phyloP scores from a whole-genome alignment of 176 grass and related monocot species.

The Chloris gayana region DNA sequence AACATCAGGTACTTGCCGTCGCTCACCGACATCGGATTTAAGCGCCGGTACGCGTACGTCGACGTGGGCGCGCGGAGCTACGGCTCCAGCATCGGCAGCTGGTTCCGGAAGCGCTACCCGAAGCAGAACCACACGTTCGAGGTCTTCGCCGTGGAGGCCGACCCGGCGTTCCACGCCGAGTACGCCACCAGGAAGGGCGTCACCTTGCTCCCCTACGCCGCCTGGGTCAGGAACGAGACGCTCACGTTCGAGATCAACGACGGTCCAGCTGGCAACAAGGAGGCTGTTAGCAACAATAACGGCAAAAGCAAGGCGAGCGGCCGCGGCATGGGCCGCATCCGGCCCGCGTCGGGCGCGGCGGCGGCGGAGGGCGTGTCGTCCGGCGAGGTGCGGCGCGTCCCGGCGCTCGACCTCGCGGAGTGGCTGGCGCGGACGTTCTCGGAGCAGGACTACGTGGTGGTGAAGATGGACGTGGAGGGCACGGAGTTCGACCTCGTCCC shows the following conservation, averaged over 20 bases:
- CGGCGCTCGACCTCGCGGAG: slow-evolving; percentile 67
- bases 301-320: slow-evolving; percentile 12
- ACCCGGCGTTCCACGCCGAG: slow-evolving; percentile 64
- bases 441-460: slow-evolving; percentile 72
- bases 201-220: slow-evolving; percentile 66
- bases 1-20: slow-evolving; percentile 70
- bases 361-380: slow-evolving; percentile 7
- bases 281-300: not conserved
- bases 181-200: slow-evolving; percentile 65
- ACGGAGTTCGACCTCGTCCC: slow-evolving; percentile 77
- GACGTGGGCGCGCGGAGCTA: slow-evolving; percentile 77
- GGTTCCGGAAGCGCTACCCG: slow-evolving; percentile 84
- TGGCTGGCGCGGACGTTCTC: slow-evolving; percentile 61
- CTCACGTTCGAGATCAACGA: slow-evolving; percentile 72
- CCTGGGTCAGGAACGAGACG: slow-evolving; percentile 80
- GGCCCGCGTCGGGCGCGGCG: slow-evolving; percentile 6
- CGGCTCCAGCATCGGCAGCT: slow-evolving; percentile 75
- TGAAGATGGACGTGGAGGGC: slow-evolving; percentile 92
- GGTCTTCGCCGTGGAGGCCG: slow-evolving; percentile 78
- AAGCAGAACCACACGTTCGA: slow-evolving; percentile 84
- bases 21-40: slow-evolving; percentile 68
- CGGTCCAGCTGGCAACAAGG: slow-evolving; percentile 17
- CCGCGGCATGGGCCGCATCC: slow-evolving; percentile 75
- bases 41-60: slow-evolving; percentile 64
- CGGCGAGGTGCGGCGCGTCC: slow-evolving; percentile 45